Conservation (phyloP, 1,139 yeast genomes). For the Saccharomyces hybrid region DNA sequence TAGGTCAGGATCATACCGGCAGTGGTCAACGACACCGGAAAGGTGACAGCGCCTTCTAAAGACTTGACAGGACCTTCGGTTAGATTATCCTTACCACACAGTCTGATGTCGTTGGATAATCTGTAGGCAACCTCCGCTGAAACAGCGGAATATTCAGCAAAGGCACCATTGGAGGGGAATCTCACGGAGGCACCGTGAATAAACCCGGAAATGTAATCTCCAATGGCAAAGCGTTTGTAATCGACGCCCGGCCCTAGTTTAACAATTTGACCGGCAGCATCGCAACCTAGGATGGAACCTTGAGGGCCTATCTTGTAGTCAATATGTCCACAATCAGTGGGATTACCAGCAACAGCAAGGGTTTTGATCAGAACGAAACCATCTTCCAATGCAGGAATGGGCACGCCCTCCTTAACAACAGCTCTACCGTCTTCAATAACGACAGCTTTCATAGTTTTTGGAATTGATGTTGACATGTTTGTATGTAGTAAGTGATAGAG, state of each 20-base stretch:
- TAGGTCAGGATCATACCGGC: constrained; percentile 34
- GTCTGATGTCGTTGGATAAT: constrained; percentile 9
- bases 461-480: constrained; percentile 4
- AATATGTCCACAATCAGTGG: constrained; percentile 68
- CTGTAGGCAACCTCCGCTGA: constrained; percentile 36
- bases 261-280: constrained; percentile 52
- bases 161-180: constrained; percentile 45
- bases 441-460: constrained; percentile 32
- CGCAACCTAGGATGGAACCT: constrained; percentile 50
- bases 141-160: constrained; percentile 48
- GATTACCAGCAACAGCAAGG: constrained; percentile 58
- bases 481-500: background rate
- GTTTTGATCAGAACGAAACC: constrained; percentile 47
- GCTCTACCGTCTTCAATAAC: constrained; percentile 28
- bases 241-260: constrained; percentile 50
- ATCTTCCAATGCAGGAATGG: constrained; percentile 36
- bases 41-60: constrained; percentile 56
- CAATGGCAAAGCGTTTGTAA: constrained; percentile 35
- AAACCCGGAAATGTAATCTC: constrained; percentile 47
- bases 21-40: constrained; percentile 46
- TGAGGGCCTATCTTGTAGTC: constrained; percentile 35
- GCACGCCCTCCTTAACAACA: constrained; percentile 27
- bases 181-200: constrained; percentile 40
- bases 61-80: constrained; percentile 37
- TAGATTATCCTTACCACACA: constrained; percentile 5